These are phyloP conservation scores for Erodium chrysanthum DNA, from an alignment of 441 rosid genomes.

Conservation along the genomic window DNA sequence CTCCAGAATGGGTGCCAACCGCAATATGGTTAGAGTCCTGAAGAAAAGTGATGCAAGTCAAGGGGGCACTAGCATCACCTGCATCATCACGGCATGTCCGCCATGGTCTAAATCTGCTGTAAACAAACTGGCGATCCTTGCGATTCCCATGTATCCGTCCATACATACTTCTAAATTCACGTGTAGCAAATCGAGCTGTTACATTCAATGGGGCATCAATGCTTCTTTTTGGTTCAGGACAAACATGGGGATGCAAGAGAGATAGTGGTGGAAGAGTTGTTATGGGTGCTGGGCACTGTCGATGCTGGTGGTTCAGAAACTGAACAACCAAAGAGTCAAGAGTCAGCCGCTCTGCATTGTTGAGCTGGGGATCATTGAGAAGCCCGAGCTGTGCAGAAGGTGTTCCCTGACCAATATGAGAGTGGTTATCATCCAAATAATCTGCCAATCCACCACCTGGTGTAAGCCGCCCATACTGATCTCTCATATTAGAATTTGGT, in stretches of 20 bases:
- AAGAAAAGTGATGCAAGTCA: slow-evolving; percentile 71
- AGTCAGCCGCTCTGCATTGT: slow-evolving; percentile 67
- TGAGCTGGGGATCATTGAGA: slow-evolving; percentile 49
- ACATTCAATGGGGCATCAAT: slow-evolving; percentile 87
- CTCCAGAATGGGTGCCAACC: slow-evolving; percentile 83
- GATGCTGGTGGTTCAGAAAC: slow-evolving; percentile 92
- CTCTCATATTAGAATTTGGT: slow-evolving; percentile 41
- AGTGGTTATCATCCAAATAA: slow-evolving; percentile 46
- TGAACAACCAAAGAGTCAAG: slow-evolving; percentile 85
- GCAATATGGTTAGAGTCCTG: slow-evolving; percentile 73
- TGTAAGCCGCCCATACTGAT: slow-evolving; percentile 35
- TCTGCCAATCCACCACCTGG: slow-evolving; percentile 31
- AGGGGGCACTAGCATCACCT: slow-evolving; percentile 32
- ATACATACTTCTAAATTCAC: slow-evolving; percentile 65
- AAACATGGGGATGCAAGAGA: slow-evolving; percentile 85
- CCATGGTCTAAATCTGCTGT: slow-evolving; percentile 91
- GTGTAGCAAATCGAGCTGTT: slow-evolving; percentile 75
- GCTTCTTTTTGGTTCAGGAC: slow-evolving; percentile 90
- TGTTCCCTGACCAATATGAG: slow-evolving; percentile 36
- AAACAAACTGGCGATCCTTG: slow-evolving; percentile 87
- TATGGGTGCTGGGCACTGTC: slow-evolving; percentile 97
- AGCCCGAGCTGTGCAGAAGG: slow-evolving; percentile 36
- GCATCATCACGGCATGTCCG: slow-evolving; percentile 90
- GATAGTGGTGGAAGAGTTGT: slow-evolving; percentile 97
- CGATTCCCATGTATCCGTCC: slow-evolving; percentile 94